Conservation (phyloP, 768 basidiomycete genomes). For the Suillus sp. region DNA sequence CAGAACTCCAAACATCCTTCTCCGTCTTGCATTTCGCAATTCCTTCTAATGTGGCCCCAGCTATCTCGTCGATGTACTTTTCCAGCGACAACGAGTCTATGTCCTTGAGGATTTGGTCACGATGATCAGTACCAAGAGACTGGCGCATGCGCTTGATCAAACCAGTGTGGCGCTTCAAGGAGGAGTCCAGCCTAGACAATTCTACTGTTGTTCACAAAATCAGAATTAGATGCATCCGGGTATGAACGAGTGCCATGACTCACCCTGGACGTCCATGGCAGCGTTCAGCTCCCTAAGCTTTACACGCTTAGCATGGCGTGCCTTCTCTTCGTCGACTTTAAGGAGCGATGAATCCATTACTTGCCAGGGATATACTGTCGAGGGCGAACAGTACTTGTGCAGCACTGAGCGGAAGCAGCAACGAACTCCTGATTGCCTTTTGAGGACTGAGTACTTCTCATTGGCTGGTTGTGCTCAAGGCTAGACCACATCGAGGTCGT, state of each 20-base stretch:
- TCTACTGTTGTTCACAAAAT: slow-evolving; percentile 42
- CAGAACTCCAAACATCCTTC: slow-evolving; percentile 87
- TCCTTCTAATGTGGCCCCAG: slow-evolving; percentile 84
- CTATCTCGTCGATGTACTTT: slow-evolving; percentile 96
- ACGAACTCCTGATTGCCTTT: slow-evolving; percentile 9
- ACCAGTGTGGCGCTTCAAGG: slow-evolving; percentile 93
- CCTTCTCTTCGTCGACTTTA: slow-evolving; percentile 52
- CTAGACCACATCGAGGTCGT: neutral
- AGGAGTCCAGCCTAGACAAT: slow-evolving; percentile 83
- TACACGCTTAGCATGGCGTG: slow-evolving; percentile 56
- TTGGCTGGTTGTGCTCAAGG: neutral
- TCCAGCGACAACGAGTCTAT: slow-evolving; percentile 87
- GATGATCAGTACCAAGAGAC: slow-evolving; percentile 79
- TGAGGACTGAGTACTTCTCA: neutral
- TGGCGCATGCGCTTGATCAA: slow-evolving; percentile 92
- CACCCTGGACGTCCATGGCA: slow-evolving; percentile 51
- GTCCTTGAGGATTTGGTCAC: slow-evolving; percentile 89
- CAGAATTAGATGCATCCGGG: slow-evolving; percentile 14
- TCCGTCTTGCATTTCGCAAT: slow-evolving; percentile 87
- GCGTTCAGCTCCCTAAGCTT: slow-evolving; percentile 61
- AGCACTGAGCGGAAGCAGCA: slow-evolving; percentile 2
- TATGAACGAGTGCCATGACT: slow-evolving; percentile 19
- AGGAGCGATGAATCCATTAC: slow-evolving; percentile 29
- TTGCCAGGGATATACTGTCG: slow-evolving; percentile 2
- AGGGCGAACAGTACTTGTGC: neutral